These are phyloP conservation scores for Neurospora sp. DNA, from an alignment of 495 filamentous ascomycete species.

Conservation along the genomic window DNA sequence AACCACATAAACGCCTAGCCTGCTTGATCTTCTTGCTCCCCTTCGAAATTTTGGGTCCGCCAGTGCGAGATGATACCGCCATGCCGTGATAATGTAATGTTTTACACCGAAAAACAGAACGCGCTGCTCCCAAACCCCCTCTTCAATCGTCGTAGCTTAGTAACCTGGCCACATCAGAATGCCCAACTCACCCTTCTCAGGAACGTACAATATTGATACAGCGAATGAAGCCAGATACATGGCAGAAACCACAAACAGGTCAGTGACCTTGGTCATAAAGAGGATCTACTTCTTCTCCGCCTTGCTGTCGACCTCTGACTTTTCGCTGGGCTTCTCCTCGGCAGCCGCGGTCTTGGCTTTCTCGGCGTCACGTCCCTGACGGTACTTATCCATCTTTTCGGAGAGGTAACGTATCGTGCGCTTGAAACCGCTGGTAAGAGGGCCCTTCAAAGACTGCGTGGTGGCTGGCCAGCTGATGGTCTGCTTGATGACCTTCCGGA, in stretches of 20 bases:
- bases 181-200: neutral
- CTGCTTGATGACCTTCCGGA: slow-evolving; percentile 65
- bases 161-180: neutral
- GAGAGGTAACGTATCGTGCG: slow-evolving; percentile 63
- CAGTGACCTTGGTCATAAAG: neutral
- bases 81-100: neutral
- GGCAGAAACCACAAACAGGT: neutral
- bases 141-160: neutral
- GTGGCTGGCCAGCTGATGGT: slow-evolving; percentile 89
- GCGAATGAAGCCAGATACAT: neutral
- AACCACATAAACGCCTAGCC: neutral
- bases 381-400: slow-evolving; percentile 75
- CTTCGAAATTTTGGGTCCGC: neutral
- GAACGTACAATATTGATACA: neutral
- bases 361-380: slow-evolving; percentile 29
- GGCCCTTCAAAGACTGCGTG: slow-evolving; percentile 71
- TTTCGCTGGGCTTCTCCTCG: neutral
- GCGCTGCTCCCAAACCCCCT: neutral
- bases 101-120: neutral
- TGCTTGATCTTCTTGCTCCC: neutral
- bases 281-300: slow-evolving; percentile 7
- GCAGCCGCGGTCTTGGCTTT: slow-evolving; percentile 4
- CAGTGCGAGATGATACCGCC: neutral
- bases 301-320: neutral
- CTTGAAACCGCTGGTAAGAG: slow-evolving; percentile 61